Evolutionary conservation across 139 green algal species (phyloP).

Genomic region (Gonium pectorale): DNA sequence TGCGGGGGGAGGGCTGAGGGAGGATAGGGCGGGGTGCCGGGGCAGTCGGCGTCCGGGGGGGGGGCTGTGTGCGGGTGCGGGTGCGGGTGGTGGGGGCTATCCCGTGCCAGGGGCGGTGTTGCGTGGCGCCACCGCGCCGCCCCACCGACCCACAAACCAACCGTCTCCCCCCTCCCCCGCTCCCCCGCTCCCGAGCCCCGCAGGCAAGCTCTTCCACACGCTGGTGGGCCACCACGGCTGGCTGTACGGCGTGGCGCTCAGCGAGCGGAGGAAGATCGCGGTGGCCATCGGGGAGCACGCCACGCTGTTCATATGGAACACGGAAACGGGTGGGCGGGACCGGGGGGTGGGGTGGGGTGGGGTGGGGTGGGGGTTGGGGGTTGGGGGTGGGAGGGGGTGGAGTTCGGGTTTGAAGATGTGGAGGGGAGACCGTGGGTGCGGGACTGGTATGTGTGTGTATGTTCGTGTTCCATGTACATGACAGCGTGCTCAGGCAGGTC

Average conservation of each 20-base stretch:
- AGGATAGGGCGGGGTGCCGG: no score
- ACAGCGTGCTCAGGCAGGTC: no score
- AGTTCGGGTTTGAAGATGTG: neutral
- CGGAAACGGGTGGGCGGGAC: slow-evolving; percentile 1
- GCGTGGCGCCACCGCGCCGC: no score
- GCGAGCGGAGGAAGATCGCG: slow-evolving; percentile 29
- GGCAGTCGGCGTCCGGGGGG: no score
- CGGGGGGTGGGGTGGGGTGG: neutral
- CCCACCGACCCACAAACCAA: no score
- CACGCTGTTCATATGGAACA: slow-evolving; percentile 33
- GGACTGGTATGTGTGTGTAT: neutral
- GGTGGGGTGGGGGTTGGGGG: neutral
- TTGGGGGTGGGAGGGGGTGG: neutral
- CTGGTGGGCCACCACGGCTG: slow-evolving; percentile 29
- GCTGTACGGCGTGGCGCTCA: slow-evolving; percentile 31
- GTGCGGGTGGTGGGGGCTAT: no score
- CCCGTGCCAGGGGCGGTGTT: no score
- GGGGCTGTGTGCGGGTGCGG: no score
- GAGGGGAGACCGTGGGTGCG: neutral
- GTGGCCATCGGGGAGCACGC: slow-evolving; percentile 16
- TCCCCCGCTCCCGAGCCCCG: neutral
- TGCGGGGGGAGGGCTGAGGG: no score
- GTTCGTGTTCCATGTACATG: no score
- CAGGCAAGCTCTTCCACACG: slow-evolving; percentile 30
- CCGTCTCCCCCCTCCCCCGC: neutral